phyloP scores from a whole-genome alignment of 2,329 filamentous ascomycete species.

The Fusarium verticillioides region DNA sequence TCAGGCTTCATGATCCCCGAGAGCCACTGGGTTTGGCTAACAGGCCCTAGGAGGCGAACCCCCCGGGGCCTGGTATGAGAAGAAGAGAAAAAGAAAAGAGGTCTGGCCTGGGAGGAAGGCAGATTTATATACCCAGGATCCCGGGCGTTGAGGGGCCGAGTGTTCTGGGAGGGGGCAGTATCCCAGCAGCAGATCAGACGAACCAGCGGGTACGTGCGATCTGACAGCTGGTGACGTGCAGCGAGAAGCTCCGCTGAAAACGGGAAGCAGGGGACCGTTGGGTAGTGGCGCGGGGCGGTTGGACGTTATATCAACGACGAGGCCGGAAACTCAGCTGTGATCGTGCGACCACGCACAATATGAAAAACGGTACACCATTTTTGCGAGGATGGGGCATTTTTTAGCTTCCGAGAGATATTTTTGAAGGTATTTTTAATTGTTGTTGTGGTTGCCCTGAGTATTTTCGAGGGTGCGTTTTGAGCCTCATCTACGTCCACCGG shows the following conservation, averaged over 20 bases:
- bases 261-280: constrained; percentile 1
- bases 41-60: too few species aligned
- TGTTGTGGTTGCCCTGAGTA: constrained; percentile 32
- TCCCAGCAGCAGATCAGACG: constrained; percentile 1
- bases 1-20: constrained; percentile 21
- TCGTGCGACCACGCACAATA: constrained; percentile 5
- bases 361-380: neutral
- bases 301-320: constrained; percentile 7
- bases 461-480: neutral
- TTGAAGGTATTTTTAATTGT: constrained; percentile 3
- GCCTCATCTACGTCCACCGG: neutral
- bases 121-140: neutral
- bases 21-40: neutral
- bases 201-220: neutral
- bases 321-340: constrained; percentile 19
- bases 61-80: neutral
- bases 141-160: constrained; percentile 15
- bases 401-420: constrained; percentile 14
- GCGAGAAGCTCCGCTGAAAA: neutral
- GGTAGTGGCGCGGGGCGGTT: neutral
- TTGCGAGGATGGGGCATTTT: neutral
- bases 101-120: neutral
- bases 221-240: constrained; percentile 1
- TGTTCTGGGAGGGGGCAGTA: constrained; percentile 23
- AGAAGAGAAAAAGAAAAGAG: constrained; percentile 5